These are phyloP conservation scores for Neospora caninum DNA, from an alignment of 169 alveolate species.

Conservation along the genomic window DNA sequence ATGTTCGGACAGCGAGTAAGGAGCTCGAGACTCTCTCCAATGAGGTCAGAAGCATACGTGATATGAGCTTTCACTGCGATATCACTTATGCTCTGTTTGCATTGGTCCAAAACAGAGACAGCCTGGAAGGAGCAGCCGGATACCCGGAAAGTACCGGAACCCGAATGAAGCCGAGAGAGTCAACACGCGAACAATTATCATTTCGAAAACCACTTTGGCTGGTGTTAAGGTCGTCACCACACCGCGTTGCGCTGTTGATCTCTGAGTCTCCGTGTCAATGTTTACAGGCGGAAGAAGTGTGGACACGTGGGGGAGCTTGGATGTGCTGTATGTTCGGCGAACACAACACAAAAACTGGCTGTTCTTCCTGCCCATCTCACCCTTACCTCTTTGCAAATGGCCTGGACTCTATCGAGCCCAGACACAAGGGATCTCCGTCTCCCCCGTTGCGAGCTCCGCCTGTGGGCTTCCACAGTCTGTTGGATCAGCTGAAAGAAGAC, in stretches of 20 bases:
- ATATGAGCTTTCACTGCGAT: background rate
- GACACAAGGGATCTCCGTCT: background rate
- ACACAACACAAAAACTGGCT: no score
- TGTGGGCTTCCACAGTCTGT: background rate
- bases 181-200: no score
- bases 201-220: no score
- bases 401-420: background rate
- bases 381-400: background rate
- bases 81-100: background rate
- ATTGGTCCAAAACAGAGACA: background rate
- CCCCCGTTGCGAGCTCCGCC: background rate
- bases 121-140: background rate
- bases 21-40: background rate
- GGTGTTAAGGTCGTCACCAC: background rate
- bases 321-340: no score
- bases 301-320: no score
- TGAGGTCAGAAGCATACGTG: background rate
- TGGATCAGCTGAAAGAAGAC: background rate
- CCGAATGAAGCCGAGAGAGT: no score
- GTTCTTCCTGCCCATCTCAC: no score
- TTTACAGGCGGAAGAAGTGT: no score
- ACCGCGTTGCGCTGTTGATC: background rate
- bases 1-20: background rate
- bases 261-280: background rate
- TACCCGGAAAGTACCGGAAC: background rate